Conservation (phyloP, 228 moss, liverwort and hornwort species). For the Sphagnum magellanicum region DNA sequence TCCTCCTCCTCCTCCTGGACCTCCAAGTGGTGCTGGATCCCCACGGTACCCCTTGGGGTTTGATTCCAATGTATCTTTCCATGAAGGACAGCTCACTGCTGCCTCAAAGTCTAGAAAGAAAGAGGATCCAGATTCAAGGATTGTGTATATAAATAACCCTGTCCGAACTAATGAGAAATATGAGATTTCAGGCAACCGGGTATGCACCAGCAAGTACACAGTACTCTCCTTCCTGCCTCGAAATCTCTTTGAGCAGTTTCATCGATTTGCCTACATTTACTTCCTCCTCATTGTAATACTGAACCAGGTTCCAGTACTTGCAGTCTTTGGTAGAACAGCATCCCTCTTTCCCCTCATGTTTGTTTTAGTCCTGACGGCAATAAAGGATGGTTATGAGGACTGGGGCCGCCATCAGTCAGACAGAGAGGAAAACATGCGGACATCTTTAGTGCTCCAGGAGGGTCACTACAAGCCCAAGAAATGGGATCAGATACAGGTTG, state of each 20-base stretch:
- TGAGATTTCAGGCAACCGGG: slow-evolving; percentile 49
- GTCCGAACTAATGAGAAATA: slow-evolving; percentile 36
- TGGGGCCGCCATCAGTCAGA: slow-evolving; percentile 71
- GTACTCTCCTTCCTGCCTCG: slow-evolving; percentile 65
- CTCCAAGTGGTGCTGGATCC: slow-evolving; percentile 16
- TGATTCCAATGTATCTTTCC: neutral
- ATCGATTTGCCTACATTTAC: slow-evolving; percentile 82
- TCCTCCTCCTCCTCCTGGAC: slow-evolving; percentile 7
- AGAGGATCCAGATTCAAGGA: slow-evolving; percentile 27
- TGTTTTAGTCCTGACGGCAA: slow-evolving; percentile 70
- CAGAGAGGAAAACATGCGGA: slow-evolving; percentile 66
- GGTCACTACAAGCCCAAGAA: slow-evolving; percentile 54
- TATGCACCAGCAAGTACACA: slow-evolving; percentile 87
- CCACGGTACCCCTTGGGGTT: slow-evolving; percentile 15
- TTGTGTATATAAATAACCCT: slow-evolving; percentile 69
- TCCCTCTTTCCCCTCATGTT: slow-evolving; percentile 81
- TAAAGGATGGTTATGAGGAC: slow-evolving; percentile 93
- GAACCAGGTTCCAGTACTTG: slow-evolving; percentile 85
- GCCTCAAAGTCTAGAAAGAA: slow-evolving; percentile 10
- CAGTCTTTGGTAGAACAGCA: slow-evolving; percentile 76
- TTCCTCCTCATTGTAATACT: slow-evolving; percentile 77
- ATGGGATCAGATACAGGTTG: slow-evolving; percentile 74
- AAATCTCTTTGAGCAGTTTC: slow-evolving; percentile 92
- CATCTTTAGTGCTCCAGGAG: slow-evolving; percentile 47
- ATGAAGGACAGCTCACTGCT: slow-evolving; percentile 14